Evolutionary conservation across 2,329 filamentous ascomycete species (phyloP).

Genomic region (Orbilia blumenaviensis): DNA sequence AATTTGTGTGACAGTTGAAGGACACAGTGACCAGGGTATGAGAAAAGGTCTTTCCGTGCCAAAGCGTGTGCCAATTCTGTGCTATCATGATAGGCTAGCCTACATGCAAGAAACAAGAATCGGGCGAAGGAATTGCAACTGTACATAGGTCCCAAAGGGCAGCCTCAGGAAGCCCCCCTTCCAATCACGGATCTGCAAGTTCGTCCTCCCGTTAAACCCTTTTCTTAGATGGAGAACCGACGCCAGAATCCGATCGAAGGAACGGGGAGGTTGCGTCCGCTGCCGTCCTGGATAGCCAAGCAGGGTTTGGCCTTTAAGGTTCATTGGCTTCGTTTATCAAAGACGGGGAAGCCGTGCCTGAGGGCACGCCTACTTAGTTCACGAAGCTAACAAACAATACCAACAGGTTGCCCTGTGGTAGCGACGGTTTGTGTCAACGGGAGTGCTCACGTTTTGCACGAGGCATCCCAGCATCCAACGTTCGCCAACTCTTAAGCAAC

Average conservation of each 20-base stretch:
- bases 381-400: neutral
- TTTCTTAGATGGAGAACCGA: slow-evolving; percentile 17
- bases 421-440: slow-evolving; percentile 52
- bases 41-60: slow-evolving; percentile 33
- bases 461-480: slow-evolving; percentile 33
- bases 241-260: slow-evolving; percentile 32
- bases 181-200: slow-evolving; percentile 52
- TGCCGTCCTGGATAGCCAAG: slow-evolving; percentile 43
- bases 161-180: slow-evolving; percentile 25
- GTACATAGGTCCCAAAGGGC: slow-evolving; percentile 16
- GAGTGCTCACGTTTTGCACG: slow-evolving; percentile 48
- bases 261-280: slow-evolving; percentile 53
- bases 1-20: slow-evolving; percentile 50
- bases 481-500: slow-evolving; percentile 49
- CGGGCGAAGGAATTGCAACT: slow-evolving; percentile 26
- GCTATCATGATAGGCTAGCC: slow-evolving; percentile 38
- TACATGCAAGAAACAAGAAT: slow-evolving; percentile 38
- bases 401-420: slow-evolving; percentile 40
- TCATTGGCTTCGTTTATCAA: slow-evolving; percentile 49
- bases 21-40: slow-evolving; percentile 41
- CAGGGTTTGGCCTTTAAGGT: slow-evolving; percentile 42
- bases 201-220: slow-evolving; percentile 23
- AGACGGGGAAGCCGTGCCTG: slow-evolving; percentile 22
- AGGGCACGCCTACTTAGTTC: neutral
- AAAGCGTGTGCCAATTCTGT: slow-evolving; percentile 50